Percentiles rank a stretch among this genome's conserved stretches.
phyloP scores from a whole-genome alignment of 306 rosid species.

The Cucurbita moschata region DNA sequence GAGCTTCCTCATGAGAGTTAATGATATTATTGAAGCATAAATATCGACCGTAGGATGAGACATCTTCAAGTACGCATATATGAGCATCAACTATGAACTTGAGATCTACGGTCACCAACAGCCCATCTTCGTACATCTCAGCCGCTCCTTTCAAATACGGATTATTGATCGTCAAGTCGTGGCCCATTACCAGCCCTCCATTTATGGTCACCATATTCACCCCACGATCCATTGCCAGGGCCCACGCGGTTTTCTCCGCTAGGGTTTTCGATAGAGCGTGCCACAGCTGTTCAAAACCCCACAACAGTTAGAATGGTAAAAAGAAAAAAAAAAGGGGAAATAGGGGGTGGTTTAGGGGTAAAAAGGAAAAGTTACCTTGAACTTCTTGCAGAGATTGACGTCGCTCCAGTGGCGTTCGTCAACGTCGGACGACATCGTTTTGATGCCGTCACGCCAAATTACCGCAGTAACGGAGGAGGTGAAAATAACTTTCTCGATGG shows the following conservation, averaged over 20 bases:
- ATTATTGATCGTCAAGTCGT: slow-evolving; percentile 11
- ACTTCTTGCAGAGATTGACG: slow-evolving; percentile 18
- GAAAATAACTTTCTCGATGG: slow-evolving; percentile 18
- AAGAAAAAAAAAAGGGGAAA: neutral
- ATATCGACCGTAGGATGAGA: slow-evolving; percentile 20
- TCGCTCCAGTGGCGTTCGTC: slow-evolving; percentile 26
- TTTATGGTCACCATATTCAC: slow-evolving; percentile 23
- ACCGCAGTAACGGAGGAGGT: slow-evolving; percentile 25
- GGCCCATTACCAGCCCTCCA: slow-evolving; percentile 18
- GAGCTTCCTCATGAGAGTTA: slow-evolving; percentile 12
- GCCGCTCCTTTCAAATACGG: slow-evolving; percentile 26
- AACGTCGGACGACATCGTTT: slow-evolving; percentile 3
- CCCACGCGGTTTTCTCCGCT: slow-evolving; percentile 24
- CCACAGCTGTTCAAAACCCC: slow-evolving; percentile 16
- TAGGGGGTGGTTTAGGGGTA: too few species aligned
- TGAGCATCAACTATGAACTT: slow-evolving; percentile 17
- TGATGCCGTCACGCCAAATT: slow-evolving; percentile 15
- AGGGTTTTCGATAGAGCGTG: slow-evolving; percentile 21
- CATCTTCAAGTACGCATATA: slow-evolving; percentile 20
- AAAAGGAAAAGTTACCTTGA: slow-evolving; percentile 5
- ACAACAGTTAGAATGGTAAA: neutral
- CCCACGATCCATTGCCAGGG: slow-evolving; percentile 26
- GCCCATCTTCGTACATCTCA: slow-evolving; percentile 25
- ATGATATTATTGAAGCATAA: slow-evolving; percentile 20
- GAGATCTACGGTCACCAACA: slow-evolving; percentile 24